Conservation (phyloP, 139 green algal species). For the Medakamo hakoo region DNA sequence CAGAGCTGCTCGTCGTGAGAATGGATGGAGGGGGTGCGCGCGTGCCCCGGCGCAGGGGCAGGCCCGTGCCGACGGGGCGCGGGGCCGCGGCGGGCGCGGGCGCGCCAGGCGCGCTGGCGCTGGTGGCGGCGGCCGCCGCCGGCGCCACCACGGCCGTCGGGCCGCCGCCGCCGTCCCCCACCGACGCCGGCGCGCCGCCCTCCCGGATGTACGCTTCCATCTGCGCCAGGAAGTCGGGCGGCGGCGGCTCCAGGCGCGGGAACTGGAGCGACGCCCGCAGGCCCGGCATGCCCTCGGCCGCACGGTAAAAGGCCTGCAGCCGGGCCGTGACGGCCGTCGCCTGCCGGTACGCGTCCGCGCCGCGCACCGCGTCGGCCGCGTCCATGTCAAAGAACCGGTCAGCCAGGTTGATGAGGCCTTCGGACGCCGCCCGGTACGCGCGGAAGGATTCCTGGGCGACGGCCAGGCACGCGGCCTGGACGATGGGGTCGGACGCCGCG, state of each 20-base stretch:
- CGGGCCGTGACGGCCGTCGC: constrained; percentile 36
- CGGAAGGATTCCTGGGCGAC: constrained; percentile 26
- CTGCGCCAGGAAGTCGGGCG: constrained; percentile 62
- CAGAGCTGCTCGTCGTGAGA: neutral
- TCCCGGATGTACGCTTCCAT: constrained; percentile 68
- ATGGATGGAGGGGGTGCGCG: constrained; percentile 2
- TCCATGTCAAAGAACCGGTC: constrained; percentile 92
- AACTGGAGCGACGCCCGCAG: constrained; percentile 31
- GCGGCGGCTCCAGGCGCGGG: constrained; percentile 45
- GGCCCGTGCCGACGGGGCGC: constrained; percentile 7
- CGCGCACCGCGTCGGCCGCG: constrained; percentile 42
- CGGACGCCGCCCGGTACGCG: constrained; percentile 68
- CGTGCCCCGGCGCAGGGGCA: constrained; percentile 24
- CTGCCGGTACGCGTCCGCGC: constrained; percentile 69
- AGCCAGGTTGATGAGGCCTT: constrained; percentile 88
- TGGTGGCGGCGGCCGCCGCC: neutral
- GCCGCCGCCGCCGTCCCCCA: constrained; percentile 1
- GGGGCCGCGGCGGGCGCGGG: neutral
- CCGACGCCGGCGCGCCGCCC: neutral
- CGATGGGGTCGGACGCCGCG: constrained; percentile 40
- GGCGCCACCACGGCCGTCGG: neutral
- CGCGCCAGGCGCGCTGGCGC: neutral
- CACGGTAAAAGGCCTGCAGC: constrained; percentile 23
- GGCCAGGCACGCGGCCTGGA: constrained; percentile 13
- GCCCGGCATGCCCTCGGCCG: constrained; percentile 10